A percentile compares a stretch with the other conserved stretches of the same genome.
phyloP scores from a whole-genome alignment of 1,139 yeast genomes.

The Yamadazyma atlantica region DNA sequence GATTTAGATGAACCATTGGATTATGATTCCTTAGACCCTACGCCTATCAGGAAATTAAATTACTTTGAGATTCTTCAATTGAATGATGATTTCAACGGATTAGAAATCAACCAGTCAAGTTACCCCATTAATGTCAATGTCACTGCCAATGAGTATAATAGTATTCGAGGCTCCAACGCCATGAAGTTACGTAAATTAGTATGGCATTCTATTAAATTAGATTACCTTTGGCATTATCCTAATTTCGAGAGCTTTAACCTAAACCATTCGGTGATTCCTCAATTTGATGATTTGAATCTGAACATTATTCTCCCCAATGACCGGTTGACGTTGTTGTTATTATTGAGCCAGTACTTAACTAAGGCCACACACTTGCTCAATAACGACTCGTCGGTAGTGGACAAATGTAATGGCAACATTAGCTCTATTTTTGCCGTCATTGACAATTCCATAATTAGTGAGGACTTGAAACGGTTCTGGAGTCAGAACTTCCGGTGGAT shows the following conservation, averaged over 20 bases:
- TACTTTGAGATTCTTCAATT: constrained; percentile 28
- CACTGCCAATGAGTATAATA: constrained; percentile 5
- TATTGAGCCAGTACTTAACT: constrained; percentile 11
- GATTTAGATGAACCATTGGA: constrained; percentile 19
- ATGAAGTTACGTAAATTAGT: constrained; percentile 28
- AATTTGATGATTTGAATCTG: constrained; percentile 4
- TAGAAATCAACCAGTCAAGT: constrained; percentile 24
- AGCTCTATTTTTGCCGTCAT: constrained; percentile 23
- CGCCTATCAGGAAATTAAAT: constrained; percentile 18
- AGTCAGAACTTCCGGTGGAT: constrained; percentile 18
- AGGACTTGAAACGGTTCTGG: constrained; percentile 20
- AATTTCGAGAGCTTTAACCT: constrained; percentile 12
- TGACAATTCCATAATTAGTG: constrained; percentile 23
- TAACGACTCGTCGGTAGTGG: background rate
- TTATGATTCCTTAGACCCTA: constrained; percentile 13
- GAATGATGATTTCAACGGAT: constrained; percentile 21
- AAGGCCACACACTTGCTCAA: constrained; percentile 46
- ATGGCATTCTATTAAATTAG: constrained; percentile 33
- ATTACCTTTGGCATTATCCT: constrained; percentile 23
- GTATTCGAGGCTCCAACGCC: constrained; percentile 22
- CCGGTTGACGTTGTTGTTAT: constrained; percentile 12
- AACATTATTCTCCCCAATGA: constrained; percentile 26
- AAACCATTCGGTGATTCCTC: constrained; percentile 10
- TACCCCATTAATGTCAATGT: background rate
- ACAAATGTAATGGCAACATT: constrained; percentile 31